Percentiles rank a stretch among this genome's conserved stretches.
Conservation (phyloP, 169 alveolate species). For the Theileria orientalis region DNA sequence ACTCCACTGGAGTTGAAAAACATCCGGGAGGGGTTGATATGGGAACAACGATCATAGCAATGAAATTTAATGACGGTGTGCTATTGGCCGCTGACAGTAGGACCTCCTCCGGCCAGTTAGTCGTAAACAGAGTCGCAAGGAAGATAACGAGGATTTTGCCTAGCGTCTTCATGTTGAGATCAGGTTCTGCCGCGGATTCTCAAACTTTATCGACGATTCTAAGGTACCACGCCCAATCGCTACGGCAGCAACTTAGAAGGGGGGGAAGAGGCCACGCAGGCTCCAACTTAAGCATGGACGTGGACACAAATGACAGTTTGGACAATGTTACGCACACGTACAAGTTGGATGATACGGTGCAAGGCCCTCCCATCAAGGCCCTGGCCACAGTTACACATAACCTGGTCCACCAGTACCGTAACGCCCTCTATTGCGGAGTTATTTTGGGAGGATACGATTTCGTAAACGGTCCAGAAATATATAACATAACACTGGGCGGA, state of each 20-base stretch:
- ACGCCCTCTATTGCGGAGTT: slow-evolving; percentile 82
- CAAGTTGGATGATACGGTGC: slow-evolving; percentile 49
- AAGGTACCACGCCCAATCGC: slow-evolving; percentile 77
- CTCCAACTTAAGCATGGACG: too few species aligned
- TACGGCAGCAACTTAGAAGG: slow-evolving; percentile 80
- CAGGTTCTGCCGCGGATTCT: slow-evolving; percentile 95
- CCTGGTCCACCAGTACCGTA: slow-evolving; percentile 82
- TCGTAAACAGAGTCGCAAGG: slow-evolving; percentile 88
- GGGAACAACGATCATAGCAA: slow-evolving; percentile 90
- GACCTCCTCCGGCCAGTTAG: slow-evolving; percentile 90
- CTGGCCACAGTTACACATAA: slow-evolving; percentile 78
- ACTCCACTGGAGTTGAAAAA: too few species aligned
- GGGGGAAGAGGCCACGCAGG: slow-evolving; percentile 72
- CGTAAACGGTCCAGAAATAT: slow-evolving; percentile 80
- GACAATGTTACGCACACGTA: slow-evolving; percentile 25
- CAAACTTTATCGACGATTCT: slow-evolving; percentile 83
- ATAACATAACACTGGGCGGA: slow-evolving; percentile 89
- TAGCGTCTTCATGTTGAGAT: slow-evolving; percentile 87
- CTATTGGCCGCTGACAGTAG: slow-evolving; percentile 92
- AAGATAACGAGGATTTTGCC: slow-evolving; percentile 85
- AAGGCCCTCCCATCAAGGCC: slow-evolving; percentile 70
- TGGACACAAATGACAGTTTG: slow-evolving; percentile 9
- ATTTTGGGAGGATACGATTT: slow-evolving; percentile 90
- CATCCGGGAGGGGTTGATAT: slow-evolving; percentile 33
- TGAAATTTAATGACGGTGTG: slow-evolving; percentile 88